Conservation (phyloP, 345 rosid genomes). For the Combretum micranthum region DNA sequence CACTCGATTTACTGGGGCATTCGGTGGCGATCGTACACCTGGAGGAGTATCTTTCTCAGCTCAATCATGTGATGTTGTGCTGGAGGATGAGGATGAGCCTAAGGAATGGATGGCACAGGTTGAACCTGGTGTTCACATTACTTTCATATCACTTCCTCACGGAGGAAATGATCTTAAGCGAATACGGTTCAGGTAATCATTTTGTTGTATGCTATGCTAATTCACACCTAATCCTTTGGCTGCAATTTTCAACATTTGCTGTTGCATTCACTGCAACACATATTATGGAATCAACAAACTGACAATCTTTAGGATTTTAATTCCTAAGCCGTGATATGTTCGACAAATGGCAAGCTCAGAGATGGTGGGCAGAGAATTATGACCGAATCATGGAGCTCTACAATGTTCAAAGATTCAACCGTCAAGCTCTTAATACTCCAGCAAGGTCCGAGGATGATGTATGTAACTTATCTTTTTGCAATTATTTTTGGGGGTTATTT, state of each 20-base stretch:
- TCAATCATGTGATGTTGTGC: slow-evolving; percentile 57
- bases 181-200: slow-evolving; percentile 71
- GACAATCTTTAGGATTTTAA: slow-evolving; percentile 17
- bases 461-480: not conserved
- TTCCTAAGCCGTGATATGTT: slow-evolving; percentile 90
- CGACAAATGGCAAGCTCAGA: slow-evolving; percentile 94
- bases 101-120: slow-evolving; percentile 99
- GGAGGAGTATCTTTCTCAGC: slow-evolving; percentile 47
- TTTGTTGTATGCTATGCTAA: not conserved
- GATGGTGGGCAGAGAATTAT: slow-evolving; percentile 98
- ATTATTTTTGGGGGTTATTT: too few relatives aligned
- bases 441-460: slow-evolving; percentile 89
- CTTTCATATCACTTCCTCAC: slow-evolving; percentile 78
- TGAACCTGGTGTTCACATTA: slow-evolving; percentile 96
- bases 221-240: not conserved
- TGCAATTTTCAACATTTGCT: too few relatives aligned
- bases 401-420: slow-evolving; percentile 92
- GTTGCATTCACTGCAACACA: too few relatives aligned
- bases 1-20: slow-evolving; percentile 42
- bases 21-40: slow-evolving; percentile 41
- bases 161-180: slow-evolving; percentile 96
- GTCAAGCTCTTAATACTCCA: slow-evolving; percentile 92
- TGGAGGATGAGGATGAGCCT: slow-evolving; percentile 73
- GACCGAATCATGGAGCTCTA: slow-evolving; percentile 95
- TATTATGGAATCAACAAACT: not conserved